Percentiles rank a stretch among this genome's conserved stretches.
Conservation (phyloP, 768 basidiomycete species). For the Lactifluus piperatus region DNA sequence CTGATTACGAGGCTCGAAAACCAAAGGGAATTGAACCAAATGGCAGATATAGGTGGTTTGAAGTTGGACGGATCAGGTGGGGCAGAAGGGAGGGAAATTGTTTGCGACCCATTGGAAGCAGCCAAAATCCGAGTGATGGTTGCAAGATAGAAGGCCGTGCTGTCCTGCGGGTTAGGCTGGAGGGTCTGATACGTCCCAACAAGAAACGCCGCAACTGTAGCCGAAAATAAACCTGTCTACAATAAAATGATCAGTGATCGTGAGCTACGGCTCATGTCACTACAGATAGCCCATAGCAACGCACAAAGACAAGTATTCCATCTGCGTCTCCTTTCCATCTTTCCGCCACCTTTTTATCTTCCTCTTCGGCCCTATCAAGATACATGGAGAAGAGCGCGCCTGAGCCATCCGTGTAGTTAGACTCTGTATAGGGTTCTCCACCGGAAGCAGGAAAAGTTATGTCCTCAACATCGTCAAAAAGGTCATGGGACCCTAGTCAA, state of each 20-base stretch:
- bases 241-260: neutral
- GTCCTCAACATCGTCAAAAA: conserved; percentile 3
- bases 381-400: conserved; percentile 16
- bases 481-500: neutral
- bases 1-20: conserved; percentile 13
- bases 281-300: conserved; percentile 37
- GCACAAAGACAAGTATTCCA: conserved; percentile 14
- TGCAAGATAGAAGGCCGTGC: conserved; percentile 5
- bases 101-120: neutral
- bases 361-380: conserved; percentile 10
- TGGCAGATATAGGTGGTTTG: neutral
- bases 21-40: conserved; percentile 13
- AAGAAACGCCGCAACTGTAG: conserved; percentile 11
- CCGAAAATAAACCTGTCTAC: conserved; percentile 15
- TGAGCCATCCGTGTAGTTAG: conserved; percentile 7
- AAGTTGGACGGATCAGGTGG: conserved; percentile 1
- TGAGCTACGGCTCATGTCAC: neutral
- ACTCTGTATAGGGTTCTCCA: neutral
- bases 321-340: conserved; percentile 17
- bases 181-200: conserved; percentile 7
- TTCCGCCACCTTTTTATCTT: conserved; percentile 5
- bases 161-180: conserved; percentile 10
- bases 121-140: conserved; percentile 5
- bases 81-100: neutral
- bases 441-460: neutral